A percentile compares a stretch with the other conserved stretches of the same genome.
These are phyloP conservation scores for Mallotus japonicus DNA, from an alignment of 441 rosid genomes.

Conservation along the genomic window DNA sequence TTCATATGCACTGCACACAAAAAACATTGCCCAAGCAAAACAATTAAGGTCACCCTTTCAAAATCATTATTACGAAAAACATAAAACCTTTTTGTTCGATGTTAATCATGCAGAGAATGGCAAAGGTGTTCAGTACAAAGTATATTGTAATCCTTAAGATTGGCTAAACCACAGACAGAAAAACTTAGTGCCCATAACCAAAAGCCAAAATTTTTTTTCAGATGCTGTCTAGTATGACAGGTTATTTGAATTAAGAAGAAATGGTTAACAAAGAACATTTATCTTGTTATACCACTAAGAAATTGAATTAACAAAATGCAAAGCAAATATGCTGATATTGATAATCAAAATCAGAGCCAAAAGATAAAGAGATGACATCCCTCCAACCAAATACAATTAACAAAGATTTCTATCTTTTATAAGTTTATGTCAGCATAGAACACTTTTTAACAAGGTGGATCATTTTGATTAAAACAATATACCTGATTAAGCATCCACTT, in stretches of 20 bases:
- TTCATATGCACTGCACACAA: background rate
- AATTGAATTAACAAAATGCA: slow-evolving; percentile 2
- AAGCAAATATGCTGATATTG: background rate
- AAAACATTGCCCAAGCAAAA: background rate
- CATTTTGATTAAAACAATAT: background rate
- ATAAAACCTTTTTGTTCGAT: background rate
- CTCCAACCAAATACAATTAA: background rate
- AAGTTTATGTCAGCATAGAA: background rate
- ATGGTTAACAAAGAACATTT: background rate
- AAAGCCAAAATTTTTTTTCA: background rate
- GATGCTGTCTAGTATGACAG: background rate
- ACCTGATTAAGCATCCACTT: slow-evolving; percentile 99
- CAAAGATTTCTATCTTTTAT: background rate
- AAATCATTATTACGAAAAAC: background rate
- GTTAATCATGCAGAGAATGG: background rate
- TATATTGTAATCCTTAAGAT: too few relatives aligned
- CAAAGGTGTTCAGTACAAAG: too few relatives aligned
- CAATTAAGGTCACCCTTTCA: background rate
- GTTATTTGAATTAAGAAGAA: background rate
- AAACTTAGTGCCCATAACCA: background rate
- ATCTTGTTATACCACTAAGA: background rate
- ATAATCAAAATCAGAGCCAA: background rate
- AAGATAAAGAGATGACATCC: background rate
- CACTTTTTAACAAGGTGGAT: background rate
- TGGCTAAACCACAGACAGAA: background rate